Evolutionary conservation across 1,139 yeast genomes (phyloP), one percentile per base, ranked within the genome.

Genomic region (Geotrichum cucujoidarum): DNA sequence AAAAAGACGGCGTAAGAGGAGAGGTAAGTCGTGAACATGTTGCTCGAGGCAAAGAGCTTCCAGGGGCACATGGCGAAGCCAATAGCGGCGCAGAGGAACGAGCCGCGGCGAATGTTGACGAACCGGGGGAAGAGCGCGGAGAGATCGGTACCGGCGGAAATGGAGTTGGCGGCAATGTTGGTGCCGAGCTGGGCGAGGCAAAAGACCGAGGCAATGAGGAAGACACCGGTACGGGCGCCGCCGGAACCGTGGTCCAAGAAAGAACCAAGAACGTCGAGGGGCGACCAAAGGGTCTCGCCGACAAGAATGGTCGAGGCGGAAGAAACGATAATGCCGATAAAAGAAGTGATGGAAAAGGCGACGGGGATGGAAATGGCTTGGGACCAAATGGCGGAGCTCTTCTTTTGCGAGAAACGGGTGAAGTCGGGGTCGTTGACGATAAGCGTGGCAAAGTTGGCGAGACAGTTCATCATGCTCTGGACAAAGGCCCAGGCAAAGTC

Each of bases 341-440:
- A 74, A 14, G 95, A 81, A 14, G 95, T 87, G 51, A 88, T 60
- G 3, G 94, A 81, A 65, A 88, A 88, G 58, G 86, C 75, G 17
- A 84, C 57, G 32, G 96, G 95, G 54, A 88, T 80, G 4, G 90
- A 75, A 24, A 83, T 59, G 27, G 77, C 60, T 62, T 80, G 85
- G 0, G 83, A 73, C 67, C 75, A 68, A 13, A 73, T 56, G 1
- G 82, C 73, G 25, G 78, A 70, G 32, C 62, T 61, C 33, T 72
- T 71, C 24, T 77, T 76, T 49, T 74, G 76, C 8, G 95, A 83
- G 65, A 88, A 84, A 65, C 96, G 80, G 20, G 95, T 75, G 66
- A 87, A 88, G 74, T 89, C 97, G 0, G 96, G 95, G 17, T 95
- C 84, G 67, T 89, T 89, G 55, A 84, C 78, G 60, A 87, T 83